A percentile compares a stretch with the other conserved stretches of the same genome.
Evolutionary conservation across 2,329 filamentous ascomycete species (phyloP).

Genomic region (Pleoardoris graminearum): DNA sequence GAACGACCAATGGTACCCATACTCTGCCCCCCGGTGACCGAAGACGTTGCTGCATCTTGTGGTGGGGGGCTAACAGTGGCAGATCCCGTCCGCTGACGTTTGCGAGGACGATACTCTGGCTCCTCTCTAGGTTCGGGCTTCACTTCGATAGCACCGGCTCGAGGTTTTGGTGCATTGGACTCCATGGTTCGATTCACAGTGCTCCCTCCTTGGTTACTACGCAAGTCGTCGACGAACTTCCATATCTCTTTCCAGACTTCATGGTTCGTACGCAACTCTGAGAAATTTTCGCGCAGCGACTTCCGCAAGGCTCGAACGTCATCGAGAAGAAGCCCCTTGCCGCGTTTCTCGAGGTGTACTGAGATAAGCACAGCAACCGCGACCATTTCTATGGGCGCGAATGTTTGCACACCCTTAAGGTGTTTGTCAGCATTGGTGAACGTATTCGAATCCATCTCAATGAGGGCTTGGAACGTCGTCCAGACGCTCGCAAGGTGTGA

Average conservation of each 20-base stretch:
- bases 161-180: not conserved
- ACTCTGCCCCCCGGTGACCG: no score
- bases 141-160: not conserved
- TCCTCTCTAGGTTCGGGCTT: no score
- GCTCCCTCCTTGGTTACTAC: conserved; percentile 27
- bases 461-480: conserved; percentile 33
- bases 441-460: conserved; percentile 27
- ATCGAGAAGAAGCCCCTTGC: conserved; percentile 35
- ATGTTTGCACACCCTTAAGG: conserved; percentile 34
- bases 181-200: conserved; percentile 19
- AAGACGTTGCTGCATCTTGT: no score
- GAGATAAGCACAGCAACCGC: conserved; percentile 41
- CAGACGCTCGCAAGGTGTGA: conserved; percentile 41
- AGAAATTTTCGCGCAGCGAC: conserved; percentile 30
- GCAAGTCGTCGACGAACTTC: conserved; percentile 36
- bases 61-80: no score
- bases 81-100: no score
- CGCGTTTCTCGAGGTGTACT: conserved; percentile 26
- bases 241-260: conserved; percentile 36
- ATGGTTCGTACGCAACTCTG: conserved; percentile 33
- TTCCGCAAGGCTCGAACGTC: conserved; percentile 35
- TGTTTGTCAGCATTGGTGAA: conserved; percentile 37
- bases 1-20: no score
- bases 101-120: no score
- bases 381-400: conserved; percentile 45